Evolutionary conservation across 2,329 filamentous ascomycete genomes (phyloP).

Genomic region (Trichoderma sp.): DNA sequence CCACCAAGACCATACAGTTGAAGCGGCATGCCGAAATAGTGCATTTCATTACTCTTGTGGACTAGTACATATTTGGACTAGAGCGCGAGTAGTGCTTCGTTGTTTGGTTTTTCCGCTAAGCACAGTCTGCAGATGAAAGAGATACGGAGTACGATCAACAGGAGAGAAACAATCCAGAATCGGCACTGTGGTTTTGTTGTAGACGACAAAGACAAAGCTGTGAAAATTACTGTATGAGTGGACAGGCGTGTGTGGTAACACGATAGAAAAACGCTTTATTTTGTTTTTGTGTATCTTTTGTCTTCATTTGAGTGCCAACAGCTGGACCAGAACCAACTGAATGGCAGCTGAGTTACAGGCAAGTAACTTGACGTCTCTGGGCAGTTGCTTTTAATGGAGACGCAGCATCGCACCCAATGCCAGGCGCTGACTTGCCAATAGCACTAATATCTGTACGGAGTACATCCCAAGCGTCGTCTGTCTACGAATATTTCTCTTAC

Average conservation of each 20-base stretch:
- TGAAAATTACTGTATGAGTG: not conserved
- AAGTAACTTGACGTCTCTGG: not conserved
- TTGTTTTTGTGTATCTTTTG: not conserved
- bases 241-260: not conserved
- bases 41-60: not conserved
- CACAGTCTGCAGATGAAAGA: not conserved
- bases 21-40: slow-evolving; percentile 14
- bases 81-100: not conserved
- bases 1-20: slow-evolving; percentile 19
- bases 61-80: not conserved
- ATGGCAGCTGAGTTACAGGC: not conserved
- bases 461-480: not conserved
- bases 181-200: not conserved
- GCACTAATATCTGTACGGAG: not conserved
- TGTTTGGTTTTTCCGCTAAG: not conserved
- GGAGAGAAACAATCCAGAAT: not conserved
- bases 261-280: not conserved
- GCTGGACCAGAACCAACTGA: not conserved
- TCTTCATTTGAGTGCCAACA: not conserved
- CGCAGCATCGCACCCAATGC: not conserved
- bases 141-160: not conserved
- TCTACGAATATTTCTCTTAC: not conserved
- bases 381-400: not conserved
- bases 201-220: not conserved
- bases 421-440: not conserved